phyloP scores from a whole-genome alignment of 140 eudicot species.

The Erigeron philadelphicus region DNA sequence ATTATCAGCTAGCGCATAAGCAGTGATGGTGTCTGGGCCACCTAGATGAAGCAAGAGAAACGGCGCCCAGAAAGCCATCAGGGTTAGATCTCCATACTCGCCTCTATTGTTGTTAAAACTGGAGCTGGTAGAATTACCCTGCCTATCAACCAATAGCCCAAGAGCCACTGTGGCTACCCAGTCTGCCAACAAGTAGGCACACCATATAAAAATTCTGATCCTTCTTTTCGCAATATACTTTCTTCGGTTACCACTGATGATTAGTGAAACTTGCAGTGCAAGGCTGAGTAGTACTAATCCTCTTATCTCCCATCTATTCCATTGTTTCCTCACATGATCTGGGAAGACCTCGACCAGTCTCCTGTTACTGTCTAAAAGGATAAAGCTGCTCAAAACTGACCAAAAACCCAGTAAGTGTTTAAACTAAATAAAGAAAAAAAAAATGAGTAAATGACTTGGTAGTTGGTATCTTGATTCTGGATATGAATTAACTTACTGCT shows the following conservation, averaged over 20 bases:
- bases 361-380: slow-evolving; percentile 19
- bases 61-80: slow-evolving; percentile 50
- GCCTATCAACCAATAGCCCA: slow-evolving; percentile 37
- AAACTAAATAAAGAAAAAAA: background rate
- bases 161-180: slow-evolving; percentile 49
- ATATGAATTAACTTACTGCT: slow-evolving; percentile 10
- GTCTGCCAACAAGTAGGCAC: slow-evolving; percentile 47
- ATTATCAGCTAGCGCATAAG: slow-evolving; percentile 50
- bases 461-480: background rate
- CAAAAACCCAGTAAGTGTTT: background rate
- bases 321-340: slow-evolving; percentile 18
- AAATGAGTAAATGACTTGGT: background rate
- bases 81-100: slow-evolving; percentile 6
- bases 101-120: background rate
- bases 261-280: slow-evolving; percentile 28
- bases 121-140: slow-evolving; percentile 8
- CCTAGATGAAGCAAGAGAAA: slow-evolving; percentile 53
- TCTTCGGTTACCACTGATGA: slow-evolving; percentile 29
- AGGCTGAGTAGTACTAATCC: slow-evolving; percentile 39
- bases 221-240: slow-evolving; percentile 29
- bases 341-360: slow-evolving; percentile 33
- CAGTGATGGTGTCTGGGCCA: slow-evolving; percentile 66
- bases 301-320: slow-evolving; percentile 44
- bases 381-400: slow-evolving; percentile 23
- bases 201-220: slow-evolving; percentile 36